phyloP scores from a whole-genome alignment of 371 early-diverging fungal genomes.

The Mortierella sp. region DNA sequence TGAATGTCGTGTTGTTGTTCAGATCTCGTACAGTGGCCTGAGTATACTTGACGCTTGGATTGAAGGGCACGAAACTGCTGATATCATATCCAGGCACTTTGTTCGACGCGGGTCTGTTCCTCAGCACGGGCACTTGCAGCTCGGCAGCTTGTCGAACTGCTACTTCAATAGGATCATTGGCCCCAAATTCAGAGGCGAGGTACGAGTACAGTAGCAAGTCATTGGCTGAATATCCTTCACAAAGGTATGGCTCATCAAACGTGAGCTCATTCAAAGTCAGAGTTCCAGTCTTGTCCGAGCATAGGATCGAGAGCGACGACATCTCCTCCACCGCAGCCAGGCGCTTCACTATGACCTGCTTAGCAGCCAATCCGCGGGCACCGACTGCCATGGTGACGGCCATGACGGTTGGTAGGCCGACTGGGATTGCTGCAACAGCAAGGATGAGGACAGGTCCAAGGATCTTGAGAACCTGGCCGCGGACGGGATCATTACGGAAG shows the following conservation, averaged over 20 bases:
- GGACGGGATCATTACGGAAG: conserved; percentile 31
- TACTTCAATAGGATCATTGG: conserved; percentile 88
- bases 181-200: conserved; percentile 88
- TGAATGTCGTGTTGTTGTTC: conserved; percentile 74
- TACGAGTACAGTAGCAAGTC: conserved; percentile 83
- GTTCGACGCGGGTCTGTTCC: conserved; percentile 63
- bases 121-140: conserved; percentile 67
- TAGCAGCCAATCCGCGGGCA: conserved; percentile 88
- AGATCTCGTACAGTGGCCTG: conserved; percentile 82
- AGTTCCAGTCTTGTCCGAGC: conserved; percentile 98
- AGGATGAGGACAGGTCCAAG: conserved; percentile 69
- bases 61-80: conserved; percentile 84
- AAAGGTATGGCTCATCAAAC: conserved; percentile 84
- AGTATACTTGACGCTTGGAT: conserved; percentile 86
- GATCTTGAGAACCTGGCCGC: conserved; percentile 50
- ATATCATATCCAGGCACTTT: conserved; percentile 87
- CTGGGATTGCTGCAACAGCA: conserved; percentile 94
- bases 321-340: conserved; percentile 95
- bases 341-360: conserved; percentile 95
- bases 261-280: conserved; percentile 92
- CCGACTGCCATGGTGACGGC: conserved; percentile 97
- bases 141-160: conserved; percentile 86
- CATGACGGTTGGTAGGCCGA: conserved; percentile 94
- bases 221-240: conserved; percentile 74
- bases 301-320: conserved; percentile 93